Conservation (phyloP, 2,329 filamentous ascomycete species). For the Fusarium palustre region DNA sequence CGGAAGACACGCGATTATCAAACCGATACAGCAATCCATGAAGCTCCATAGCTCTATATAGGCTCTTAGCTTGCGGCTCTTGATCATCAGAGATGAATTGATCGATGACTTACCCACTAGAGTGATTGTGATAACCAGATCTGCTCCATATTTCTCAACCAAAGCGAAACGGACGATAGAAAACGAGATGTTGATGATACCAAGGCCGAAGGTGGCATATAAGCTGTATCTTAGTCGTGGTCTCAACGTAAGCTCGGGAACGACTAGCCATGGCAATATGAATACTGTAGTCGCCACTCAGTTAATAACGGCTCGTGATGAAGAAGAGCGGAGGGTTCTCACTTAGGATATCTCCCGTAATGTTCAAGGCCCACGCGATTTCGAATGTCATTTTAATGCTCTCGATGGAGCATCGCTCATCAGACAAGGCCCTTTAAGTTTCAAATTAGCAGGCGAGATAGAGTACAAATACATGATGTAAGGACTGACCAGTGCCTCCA, state of each 20-base stretch:
- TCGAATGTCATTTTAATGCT: background rate
- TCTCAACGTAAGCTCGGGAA: slow-evolving; percentile 13
- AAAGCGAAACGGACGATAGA: slow-evolving; percentile 9
- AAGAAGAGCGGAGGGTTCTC: accelerated
- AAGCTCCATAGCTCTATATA: slow-evolving; percentile 18
- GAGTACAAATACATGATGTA: accelerated
- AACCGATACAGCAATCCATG: slow-evolving; percentile 6
- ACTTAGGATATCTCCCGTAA: slow-evolving; percentile 24
- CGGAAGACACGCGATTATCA: slow-evolving; percentile 23
- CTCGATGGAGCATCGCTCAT: background rate
- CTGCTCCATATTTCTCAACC: background rate
- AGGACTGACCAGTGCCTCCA: slow-evolving; percentile 16
- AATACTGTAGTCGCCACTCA: background rate
- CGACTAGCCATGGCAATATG: slow-evolving; percentile 27
- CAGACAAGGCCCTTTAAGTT: background rate
- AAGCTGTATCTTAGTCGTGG: slow-evolving; percentile 9
- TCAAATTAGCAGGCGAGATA: background rate
- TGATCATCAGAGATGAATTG: accelerated
- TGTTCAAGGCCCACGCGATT: slow-evolving; percentile 16
- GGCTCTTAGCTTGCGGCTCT: accelerated
- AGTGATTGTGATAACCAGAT: slow-evolving; percentile 5
- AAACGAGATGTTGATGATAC: slow-evolving; percentile 21
- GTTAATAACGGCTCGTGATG: accelerated
- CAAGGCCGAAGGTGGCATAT: slow-evolving; percentile 26
- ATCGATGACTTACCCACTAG: slow-evolving; percentile 5